These are phyloP conservation scores for Plectosphaerella plurivora DNA, from an alignment of 2,329 filamentous ascomycete genomes.

Conservation along the genomic window DNA sequence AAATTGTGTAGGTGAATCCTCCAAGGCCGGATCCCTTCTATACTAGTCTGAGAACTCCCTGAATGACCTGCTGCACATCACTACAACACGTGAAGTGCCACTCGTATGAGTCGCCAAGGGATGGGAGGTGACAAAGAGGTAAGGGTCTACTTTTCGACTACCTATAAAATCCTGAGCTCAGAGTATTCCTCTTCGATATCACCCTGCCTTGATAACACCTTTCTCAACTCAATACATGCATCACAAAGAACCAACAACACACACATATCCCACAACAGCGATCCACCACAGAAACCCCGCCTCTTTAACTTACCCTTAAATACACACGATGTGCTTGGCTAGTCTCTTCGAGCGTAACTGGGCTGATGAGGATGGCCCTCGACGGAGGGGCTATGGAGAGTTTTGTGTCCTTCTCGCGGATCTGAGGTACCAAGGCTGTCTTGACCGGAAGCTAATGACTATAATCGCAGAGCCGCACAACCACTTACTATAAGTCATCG, in stretches of 20 bases:
- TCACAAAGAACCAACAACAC: not conserved
- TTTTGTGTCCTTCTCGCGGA: not conserved
- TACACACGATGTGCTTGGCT: not conserved
- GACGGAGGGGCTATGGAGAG: not conserved
- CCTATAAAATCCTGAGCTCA: not conserved
- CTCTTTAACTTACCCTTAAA: not conserved
- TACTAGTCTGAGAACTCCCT: not conserved
- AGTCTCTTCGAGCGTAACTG: not conserved
- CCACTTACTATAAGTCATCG: not conserved
- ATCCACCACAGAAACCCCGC: not conserved
- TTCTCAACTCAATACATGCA: not conserved
- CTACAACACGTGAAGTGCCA: too few relatives aligned
- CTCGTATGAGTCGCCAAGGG: too few relatives aligned
- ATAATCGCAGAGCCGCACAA: not conserved
- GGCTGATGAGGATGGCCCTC: not conserved
- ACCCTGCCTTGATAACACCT: not conserved
- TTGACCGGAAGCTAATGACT: not conserved
- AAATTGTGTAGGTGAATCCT: not conserved
- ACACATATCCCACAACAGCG: not conserved
- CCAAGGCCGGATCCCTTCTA: not conserved
- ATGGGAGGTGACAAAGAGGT: too few relatives aligned
- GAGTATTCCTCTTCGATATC: not conserved
- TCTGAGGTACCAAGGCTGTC: not conserved
- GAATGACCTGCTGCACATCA: too few relatives aligned
- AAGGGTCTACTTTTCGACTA: not conserved